Conservation (phyloP, 371 early-diverging fungal species). For the Rhizopus sp. region DNA sequence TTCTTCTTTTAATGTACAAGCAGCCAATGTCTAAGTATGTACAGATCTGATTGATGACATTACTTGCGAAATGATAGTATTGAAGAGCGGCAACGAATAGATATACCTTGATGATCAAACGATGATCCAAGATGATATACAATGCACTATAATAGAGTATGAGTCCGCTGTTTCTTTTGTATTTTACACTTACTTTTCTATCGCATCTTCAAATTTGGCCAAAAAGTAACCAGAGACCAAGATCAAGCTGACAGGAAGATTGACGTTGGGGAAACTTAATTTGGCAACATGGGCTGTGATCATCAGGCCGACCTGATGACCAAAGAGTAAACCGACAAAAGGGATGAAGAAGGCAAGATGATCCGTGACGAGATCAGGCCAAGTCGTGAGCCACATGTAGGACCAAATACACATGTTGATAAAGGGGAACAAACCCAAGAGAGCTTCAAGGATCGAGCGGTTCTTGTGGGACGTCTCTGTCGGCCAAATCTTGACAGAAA, state of each 20-base stretch:
- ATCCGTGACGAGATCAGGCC: slow-evolving; percentile 65
- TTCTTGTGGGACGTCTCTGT: slow-evolving; percentile 49
- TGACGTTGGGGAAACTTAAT: slow-evolving; percentile 74
- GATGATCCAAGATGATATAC: slow-evolving; percentile 19
- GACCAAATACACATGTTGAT: slow-evolving; percentile 52
- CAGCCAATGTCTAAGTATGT: slow-evolving; percentile 83
- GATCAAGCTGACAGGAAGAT: slow-evolving; percentile 55
- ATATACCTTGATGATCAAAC: slow-evolving; percentile 24
- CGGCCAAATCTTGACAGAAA: slow-evolving; percentile 30
- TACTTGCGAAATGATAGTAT: slow-evolving; percentile 71
- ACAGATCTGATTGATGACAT: slow-evolving; percentile 84
- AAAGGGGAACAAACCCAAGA: slow-evolving; percentile 70
- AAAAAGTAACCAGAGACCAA: slow-evolving; percentile 67
- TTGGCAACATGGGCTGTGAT: slow-evolving; percentile 88
- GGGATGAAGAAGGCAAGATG: slow-evolving; percentile 71
- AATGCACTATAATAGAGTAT: slow-evolving; percentile 5
- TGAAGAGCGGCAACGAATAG: slow-evolving; percentile 29
- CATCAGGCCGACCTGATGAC: slow-evolving; percentile 82
- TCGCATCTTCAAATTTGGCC: slow-evolving; percentile 51
- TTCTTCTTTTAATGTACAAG: slow-evolving; percentile 73
- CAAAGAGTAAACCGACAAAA: slow-evolving; percentile 78
- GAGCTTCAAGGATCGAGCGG: slow-evolving; percentile 52
- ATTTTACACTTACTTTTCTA: slow-evolving; percentile 50
- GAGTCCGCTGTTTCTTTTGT: background rate
- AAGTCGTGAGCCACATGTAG: slow-evolving; percentile 71